Base-by-base conservation (phyloP, 2,329 filamentous ascomycete genomes). In the Xylariaceae sp. region DNA sequence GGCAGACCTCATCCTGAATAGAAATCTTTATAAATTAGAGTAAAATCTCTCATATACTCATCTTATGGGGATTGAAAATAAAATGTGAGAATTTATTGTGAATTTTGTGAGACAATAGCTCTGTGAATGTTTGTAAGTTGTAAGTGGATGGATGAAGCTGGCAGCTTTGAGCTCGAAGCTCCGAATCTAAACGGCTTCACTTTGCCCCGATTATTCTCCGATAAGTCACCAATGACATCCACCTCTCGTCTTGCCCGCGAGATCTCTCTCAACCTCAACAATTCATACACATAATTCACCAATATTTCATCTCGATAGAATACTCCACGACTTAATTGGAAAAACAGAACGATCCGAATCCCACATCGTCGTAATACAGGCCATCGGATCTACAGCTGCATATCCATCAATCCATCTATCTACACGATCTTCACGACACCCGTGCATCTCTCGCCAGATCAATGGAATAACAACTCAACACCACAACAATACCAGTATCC, bases 191-290 rank as follows among this genome's bases (percentile, higher is more conserved):
- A 65, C 50, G 66, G 64, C 60, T 65, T 66, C 61, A 60, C 61
- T 58, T 62, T 62, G 65, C 23, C 61, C 68, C 66, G 66, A 67
- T 55, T 62, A 66, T 68, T 66, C 62, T 53, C 64, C 66, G 62
- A 62, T 53, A 30, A 42, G 37, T 13, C 11, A 42, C 37, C 9
- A 42, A 42, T 10, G 37, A 42, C 37, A 42, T 42, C 11, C 37
- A 10, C 1, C 9, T 42, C 6, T 42, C 37, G 37, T 42, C 37
- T 1, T 42, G 8, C 9, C 37, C 7, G 2, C 11, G 7, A 42
- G 3, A 10, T 42, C 37, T 8, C 10, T 4, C 37, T 4, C 37
- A 30, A 30, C 11, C 37, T 13, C 37, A 11, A 42, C 37, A 10
- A 42, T 42, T 42, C 37, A 42, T 42, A 42, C 37, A 42, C 1